Evolutionary conservation across 108 stramenopile genomes (phyloP).

Genomic region (Nitzschia palea): DNA sequence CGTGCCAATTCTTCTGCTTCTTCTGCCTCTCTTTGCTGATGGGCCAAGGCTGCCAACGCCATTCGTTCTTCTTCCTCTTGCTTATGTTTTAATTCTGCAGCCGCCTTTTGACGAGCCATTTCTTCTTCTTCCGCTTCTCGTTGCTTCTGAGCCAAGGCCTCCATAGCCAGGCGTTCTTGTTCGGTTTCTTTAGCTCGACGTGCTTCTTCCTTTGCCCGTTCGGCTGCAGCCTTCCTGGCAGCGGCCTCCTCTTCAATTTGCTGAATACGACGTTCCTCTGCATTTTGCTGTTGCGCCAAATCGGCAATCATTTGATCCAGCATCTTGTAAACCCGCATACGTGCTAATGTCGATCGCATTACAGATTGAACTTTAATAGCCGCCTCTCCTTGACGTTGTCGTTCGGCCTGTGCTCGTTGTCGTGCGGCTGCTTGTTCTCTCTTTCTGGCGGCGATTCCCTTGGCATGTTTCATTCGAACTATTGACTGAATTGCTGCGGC

Average conservation of each 20-base stretch:
- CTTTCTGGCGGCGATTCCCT: neutral
- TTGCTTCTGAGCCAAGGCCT: neutral
- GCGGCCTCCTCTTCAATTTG: neutral
- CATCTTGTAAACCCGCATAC: constrained; percentile 5
- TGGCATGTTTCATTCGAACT: constrained; percentile 2
- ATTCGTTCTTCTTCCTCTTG: constrained; percentile 1
- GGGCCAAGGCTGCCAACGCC: neutral
- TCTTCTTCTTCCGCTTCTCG: too few species aligned
- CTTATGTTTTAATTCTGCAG: too few species aligned
- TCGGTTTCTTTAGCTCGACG: neutral
- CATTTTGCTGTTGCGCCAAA: constrained; percentile 4
- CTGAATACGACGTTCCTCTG: neutral
- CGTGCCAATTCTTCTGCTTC: neutral
- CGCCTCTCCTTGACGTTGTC: neutral
- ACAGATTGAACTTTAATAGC: constrained; percentile 12
- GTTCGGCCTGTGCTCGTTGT: neutral
- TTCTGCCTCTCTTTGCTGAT: neutral
- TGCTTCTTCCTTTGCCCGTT: neutral
- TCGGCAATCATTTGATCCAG: constrained; percentile 16
- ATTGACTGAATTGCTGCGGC: constrained; percentile 10
- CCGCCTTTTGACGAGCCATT: too few species aligned
- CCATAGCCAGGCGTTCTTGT: constrained; percentile 4
- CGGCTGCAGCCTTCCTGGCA: neutral
- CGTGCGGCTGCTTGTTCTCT: neutral
- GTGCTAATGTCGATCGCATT: neutral